Evolutionary conservation across 2,329 filamentous ascomycete genomes (phyloP).

Genomic region (Fusarium sp.): DNA sequence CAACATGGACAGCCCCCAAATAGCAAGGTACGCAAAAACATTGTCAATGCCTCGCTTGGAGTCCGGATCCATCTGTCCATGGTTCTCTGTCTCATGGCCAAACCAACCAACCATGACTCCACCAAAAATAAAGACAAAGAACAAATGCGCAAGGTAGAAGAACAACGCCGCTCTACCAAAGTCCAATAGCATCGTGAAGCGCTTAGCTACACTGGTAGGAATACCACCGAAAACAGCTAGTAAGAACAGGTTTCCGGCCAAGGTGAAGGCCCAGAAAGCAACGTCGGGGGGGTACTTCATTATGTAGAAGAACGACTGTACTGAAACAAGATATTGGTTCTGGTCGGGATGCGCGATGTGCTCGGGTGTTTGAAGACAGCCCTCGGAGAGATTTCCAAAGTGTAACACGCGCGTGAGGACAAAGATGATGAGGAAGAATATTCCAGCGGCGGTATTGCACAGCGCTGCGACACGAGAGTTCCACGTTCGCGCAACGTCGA

Average conservation of each 20-base stretch:
- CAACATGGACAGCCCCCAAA: conserved; percentile 51
- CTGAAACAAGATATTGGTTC: conserved; percentile 56
- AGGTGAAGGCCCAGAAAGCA: conserved; percentile 56
- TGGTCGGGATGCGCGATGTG: conserved; percentile 43
- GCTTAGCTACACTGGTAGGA: conserved; percentile 45
- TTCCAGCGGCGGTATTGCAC: conserved; percentile 44
- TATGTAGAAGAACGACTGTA: conserved; percentile 57
- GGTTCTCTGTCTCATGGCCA: conserved; percentile 48
- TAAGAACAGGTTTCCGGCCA: conserved; percentile 53
- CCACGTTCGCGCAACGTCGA: conserved; percentile 50
- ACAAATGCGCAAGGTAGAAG: conserved; percentile 56
- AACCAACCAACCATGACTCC: conserved; percentile 43
- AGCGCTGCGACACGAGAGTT: conserved; percentile 39
- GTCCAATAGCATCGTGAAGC: conserved; percentile 51
- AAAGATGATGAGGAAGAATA: conserved; percentile 52
- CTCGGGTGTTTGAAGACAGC: conserved; percentile 54
- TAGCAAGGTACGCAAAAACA: conserved; percentile 50
- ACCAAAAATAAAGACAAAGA: conserved; percentile 47
- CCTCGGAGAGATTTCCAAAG: conserved; percentile 57
- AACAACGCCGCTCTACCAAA: conserved; percentile 60
- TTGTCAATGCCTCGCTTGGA: conserved; percentile 50
- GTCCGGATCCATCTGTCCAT: conserved; percentile 41
- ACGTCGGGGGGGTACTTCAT: conserved; percentile 60
- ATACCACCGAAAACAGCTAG: conserved; percentile 51
- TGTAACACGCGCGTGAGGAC: conserved; percentile 54